These are phyloP conservation scores for Cercospora sp. DNA, from an alignment of 2,329 filamentous ascomycete genomes.

Conservation along the genomic window DNA sequence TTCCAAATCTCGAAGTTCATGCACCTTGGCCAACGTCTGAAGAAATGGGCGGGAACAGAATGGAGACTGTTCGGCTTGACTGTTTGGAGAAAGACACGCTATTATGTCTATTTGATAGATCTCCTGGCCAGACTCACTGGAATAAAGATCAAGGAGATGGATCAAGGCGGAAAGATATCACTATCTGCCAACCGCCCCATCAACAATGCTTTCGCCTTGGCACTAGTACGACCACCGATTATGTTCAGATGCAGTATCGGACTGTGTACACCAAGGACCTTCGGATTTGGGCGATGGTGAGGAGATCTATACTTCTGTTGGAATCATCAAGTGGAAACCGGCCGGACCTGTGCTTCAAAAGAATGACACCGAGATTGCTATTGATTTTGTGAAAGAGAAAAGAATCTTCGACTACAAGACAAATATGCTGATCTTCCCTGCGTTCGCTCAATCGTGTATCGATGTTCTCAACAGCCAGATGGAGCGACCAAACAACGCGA, in stretches of 20 bases:
- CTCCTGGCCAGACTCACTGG: constrained; percentile 4
- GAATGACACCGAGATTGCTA: not conserved
- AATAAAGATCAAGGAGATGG: constrained; percentile 12
- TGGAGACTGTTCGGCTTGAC: not conserved
- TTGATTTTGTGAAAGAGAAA: not conserved
- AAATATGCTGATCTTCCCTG: constrained; percentile 8
- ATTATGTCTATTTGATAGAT: not conserved
- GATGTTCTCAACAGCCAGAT: constrained; percentile 6
- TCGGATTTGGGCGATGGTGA: not conserved
- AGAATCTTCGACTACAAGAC: constrained; percentile 10
- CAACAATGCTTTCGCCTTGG: constrained; percentile 16
- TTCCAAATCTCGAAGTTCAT: constrained; percentile 10
- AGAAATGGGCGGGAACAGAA: constrained; percentile 7
- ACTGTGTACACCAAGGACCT: constrained; percentile 2
- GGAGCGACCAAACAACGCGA: constrained; percentile 3
- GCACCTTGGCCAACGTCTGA: not conserved
- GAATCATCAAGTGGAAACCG: constrained; percentile 3
- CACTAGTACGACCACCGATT: not conserved
- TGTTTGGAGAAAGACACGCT: not conserved
- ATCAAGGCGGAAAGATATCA: constrained; percentile 6
- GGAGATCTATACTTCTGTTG: not conserved
- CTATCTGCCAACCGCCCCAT: constrained; percentile 12
- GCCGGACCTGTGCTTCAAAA: not conserved
- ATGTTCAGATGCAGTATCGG: constrained; percentile 7
- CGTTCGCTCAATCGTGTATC: constrained; percentile 9